A percentile compares a stretch with the other conserved stretches of the same genome.
phyloP scores from a whole-genome alignment of 352 stramenopile species.

The Globisporangium recalcitrans region DNA sequence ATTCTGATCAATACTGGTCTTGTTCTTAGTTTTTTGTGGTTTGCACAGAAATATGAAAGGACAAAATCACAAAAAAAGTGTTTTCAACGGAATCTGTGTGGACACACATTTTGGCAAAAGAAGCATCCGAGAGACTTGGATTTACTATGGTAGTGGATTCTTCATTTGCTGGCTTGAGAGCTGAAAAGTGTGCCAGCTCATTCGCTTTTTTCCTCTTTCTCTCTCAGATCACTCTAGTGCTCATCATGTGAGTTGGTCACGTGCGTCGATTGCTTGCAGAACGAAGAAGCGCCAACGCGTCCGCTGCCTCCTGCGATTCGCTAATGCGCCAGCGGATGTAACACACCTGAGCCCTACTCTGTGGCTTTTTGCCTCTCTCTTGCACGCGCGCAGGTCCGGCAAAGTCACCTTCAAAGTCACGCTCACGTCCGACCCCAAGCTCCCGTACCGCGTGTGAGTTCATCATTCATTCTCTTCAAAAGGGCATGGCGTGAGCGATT shows the following conservation, averaged over 20 bases:
- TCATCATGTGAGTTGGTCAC: background rate
- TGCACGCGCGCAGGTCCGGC: conserved; percentile 26
- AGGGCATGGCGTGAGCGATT: background rate
- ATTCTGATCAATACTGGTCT: too few relatives aligned
- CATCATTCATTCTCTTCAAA: background rate
- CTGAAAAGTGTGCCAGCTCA: background rate
- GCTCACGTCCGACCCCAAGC: conserved; percentile 83
- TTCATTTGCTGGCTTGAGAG: too few relatives aligned
- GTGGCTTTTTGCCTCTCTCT: background rate
- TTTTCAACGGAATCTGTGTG: too few relatives aligned
- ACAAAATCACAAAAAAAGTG: too few relatives aligned
- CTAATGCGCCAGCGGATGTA: background rate
- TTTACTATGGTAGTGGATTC: too few relatives aligned
- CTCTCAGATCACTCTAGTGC: background rate
- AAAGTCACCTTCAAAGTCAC: conserved; percentile 88
- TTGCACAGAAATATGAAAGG: too few relatives aligned
- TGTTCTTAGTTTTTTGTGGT: too few relatives aligned
- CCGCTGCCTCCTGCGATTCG: background rate
- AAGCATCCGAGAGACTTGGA: too few relatives aligned
- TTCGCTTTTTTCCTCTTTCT: background rate
- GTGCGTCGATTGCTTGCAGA: background rate
- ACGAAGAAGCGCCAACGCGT: background rate
- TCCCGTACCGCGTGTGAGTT: conserved; percentile 71
- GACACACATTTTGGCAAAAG: too few relatives aligned
- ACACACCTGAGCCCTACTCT: background rate